A percentile compares a stretch with the other conserved stretches of the same genome.
These are phyloP conservation scores for Hypoxylon fragiforme DNA, from an alignment of 495 filamentous ascomycete genomes.

Conservation along the genomic window DNA sequence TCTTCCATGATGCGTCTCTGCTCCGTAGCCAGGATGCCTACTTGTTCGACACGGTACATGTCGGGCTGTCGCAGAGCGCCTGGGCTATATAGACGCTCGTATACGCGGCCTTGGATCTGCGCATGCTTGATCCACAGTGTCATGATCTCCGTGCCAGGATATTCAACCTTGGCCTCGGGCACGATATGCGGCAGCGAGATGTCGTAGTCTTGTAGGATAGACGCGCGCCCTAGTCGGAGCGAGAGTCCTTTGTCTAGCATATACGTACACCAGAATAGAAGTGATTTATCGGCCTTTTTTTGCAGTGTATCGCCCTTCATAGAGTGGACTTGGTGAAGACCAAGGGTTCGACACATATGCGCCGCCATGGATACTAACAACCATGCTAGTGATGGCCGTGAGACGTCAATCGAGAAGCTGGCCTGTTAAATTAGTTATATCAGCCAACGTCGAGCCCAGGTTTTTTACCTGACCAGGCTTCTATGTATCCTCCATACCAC, in stretches of 20 bases:
- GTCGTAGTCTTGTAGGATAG: conserved; percentile 65
- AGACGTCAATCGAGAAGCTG: conserved; percentile 62
- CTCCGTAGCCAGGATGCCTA: conserved; percentile 33
- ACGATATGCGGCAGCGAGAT: conserved; percentile 56
- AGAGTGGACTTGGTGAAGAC: conserved; percentile 61
- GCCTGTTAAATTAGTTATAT: conserved; percentile 25
- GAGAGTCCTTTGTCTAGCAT: conserved; percentile 63
- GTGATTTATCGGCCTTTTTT: conserved; percentile 43
- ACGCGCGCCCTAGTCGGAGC: conserved; percentile 65
- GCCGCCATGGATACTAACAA: conserved; percentile 60
- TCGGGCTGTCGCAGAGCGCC: conserved; percentile 56
- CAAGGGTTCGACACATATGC: conserved; percentile 64
- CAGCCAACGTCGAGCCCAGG: not conserved
- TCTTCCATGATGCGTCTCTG: conserved; percentile 28
- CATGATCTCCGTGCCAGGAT: conserved; percentile 43
- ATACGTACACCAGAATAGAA: conserved; percentile 68
- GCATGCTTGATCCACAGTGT: conserved; percentile 57
- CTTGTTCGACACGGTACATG: conserved; percentile 47
- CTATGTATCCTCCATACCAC: not conserved
- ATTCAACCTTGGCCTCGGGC: conserved; percentile 35
- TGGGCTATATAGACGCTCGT: conserved; percentile 64
- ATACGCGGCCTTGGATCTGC: conserved; percentile 59
- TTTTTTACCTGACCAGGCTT: not conserved
- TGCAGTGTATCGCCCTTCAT: conserved; percentile 50
- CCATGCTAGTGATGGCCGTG: conserved; percentile 66